Evolutionary conservation across 2,329 filamentous ascomycete species (phyloP).

Genomic region (Arthrobotrys entomopaga): DNA sequence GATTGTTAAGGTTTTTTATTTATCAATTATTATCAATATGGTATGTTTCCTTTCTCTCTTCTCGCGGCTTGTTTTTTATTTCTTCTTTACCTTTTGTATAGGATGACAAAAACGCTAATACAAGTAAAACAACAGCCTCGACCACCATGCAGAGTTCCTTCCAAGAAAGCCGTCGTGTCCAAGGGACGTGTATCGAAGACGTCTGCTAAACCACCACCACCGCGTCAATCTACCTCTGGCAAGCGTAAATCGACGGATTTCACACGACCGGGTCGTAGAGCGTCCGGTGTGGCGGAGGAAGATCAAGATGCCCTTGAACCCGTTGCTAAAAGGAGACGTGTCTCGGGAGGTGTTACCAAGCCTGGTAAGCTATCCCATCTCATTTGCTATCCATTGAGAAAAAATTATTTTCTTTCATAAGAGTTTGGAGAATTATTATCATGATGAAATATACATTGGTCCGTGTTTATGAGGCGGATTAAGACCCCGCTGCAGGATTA

Average conservation of each 20-base stretch:
- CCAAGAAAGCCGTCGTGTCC: constrained; percentile 43
- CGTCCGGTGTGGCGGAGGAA: constrained; percentile 27
- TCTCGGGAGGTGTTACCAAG: constrained; percentile 27
- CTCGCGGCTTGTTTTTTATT: background rate
- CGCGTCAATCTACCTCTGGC: constrained; percentile 17
- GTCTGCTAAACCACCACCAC: constrained; percentile 8
- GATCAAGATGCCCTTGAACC: background rate
- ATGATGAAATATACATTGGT: constrained; percentile 56
- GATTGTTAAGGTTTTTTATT: constrained; percentile 22
- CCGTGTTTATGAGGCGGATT: constrained; percentile 56
- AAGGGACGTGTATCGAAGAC: constrained; percentile 46
- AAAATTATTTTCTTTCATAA: constrained; percentile 2
- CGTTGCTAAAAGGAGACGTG: constrained; percentile 23
- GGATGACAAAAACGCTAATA: constrained; percentile 3
- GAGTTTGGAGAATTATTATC: constrained; percentile 8
- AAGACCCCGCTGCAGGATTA: constrained; percentile 56
- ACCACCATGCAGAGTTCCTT: constrained; percentile 52
- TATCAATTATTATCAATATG: constrained; percentile 35
- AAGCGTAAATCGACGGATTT: constrained; percentile 46
- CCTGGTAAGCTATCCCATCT: constrained; percentile 21
- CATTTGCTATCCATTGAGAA: no score
- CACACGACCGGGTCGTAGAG: constrained; percentile 24
- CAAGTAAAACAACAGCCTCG: constrained; percentile 28
- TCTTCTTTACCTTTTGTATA: background rate
- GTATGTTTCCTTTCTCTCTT: constrained; percentile 17